These are phyloP conservation scores for Candida tibetensis DNA, from an alignment of 805 yeast genomes.

Conservation along the genomic window DNA sequence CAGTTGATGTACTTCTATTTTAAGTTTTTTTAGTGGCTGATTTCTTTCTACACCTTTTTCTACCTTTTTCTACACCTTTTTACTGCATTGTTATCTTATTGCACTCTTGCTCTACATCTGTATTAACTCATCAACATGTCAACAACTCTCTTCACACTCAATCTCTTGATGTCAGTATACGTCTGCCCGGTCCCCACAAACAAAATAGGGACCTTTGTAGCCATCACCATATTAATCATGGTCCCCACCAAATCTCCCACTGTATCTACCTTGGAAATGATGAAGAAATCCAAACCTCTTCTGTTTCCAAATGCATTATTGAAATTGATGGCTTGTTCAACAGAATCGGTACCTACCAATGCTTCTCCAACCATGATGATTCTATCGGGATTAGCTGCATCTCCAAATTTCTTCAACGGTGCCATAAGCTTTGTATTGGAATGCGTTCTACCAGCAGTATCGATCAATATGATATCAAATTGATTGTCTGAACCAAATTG, in stretches of 20 bases:
- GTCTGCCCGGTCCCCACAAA: constrained; percentile 98
- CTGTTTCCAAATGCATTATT: constrained; percentile 88
- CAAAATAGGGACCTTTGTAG: constrained; percentile 91
- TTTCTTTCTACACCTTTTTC: no score
- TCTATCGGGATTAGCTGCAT: constrained; percentile 92
- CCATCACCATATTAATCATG: constrained; percentile 95
- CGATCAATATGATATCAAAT: constrained; percentile 87
- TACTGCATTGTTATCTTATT: no score
- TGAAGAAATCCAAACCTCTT: constrained; percentile 81
- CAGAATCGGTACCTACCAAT: constrained; percentile 94
- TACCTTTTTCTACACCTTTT: no score
- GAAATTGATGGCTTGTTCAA: constrained; percentile 90
- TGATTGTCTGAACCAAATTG: constrained; percentile 65
- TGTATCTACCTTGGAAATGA: constrained; percentile 92
- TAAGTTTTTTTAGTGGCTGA: no score
- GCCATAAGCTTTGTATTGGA: constrained; percentile 94
- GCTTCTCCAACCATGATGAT: constrained; percentile 99
- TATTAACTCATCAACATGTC: constrained; percentile 65
- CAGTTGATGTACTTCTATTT: no score
- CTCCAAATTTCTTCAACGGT: constrained; percentile 90
- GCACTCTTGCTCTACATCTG: no score
- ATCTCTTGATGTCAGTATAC: constrained; percentile 86
- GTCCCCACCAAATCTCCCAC: constrained; percentile 96
- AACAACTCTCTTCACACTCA: constrained; percentile 92
- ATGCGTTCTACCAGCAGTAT: constrained; percentile 97